Evolutionary conservation across 805 yeast genomes (phyloP).

Genomic region (Spathaspora hagerdaliae): DNA sequence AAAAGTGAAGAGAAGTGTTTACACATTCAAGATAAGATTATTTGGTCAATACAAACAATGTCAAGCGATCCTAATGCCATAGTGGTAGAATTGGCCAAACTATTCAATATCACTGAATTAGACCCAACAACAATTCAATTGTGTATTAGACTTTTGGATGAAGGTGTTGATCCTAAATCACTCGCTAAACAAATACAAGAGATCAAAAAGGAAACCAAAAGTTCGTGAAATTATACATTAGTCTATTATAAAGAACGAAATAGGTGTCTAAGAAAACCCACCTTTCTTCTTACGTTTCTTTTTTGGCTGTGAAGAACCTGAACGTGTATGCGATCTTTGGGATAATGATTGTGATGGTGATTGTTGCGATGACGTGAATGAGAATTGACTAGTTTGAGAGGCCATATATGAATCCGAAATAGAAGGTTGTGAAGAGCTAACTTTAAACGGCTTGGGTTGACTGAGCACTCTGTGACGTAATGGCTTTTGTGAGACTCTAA

Average conservation of each 20-base stretch:
- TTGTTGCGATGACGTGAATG: constrained; percentile 3
- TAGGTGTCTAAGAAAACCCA: constrained; percentile 51
- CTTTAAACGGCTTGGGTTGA: neutral
- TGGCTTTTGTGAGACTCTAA: constrained; percentile 8
- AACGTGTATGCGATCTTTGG: neutral
- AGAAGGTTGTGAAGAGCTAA: neutral
- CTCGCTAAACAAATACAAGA: constrained; percentile 23
- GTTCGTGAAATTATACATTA: neutral
- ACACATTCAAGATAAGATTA: too few relatives aligned
- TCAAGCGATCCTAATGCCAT: constrained; percentile 9
- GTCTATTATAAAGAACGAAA: constrained; percentile 2
- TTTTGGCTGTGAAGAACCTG: constrained; percentile 4
- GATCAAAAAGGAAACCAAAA: constrained; percentile 19
- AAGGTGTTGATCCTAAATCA: constrained; percentile 35
- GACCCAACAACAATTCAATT: constrained; percentile 27
- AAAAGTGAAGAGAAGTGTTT: too few relatives aligned
- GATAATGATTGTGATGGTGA: neutral
- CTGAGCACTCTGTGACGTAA: neutral
- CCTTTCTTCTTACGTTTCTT: constrained; percentile 42
- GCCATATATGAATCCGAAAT: neutral
- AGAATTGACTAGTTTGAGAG: neutral
- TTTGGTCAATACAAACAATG: neutral
- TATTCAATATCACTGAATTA: constrained; percentile 19
- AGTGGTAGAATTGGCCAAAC: constrained; percentile 19
- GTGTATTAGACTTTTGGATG: constrained; percentile 30